phyloP scores from a whole-genome alignment of 2,329 filamentous ascomycete genomes.

The Rutstroemia sp. region DNA sequence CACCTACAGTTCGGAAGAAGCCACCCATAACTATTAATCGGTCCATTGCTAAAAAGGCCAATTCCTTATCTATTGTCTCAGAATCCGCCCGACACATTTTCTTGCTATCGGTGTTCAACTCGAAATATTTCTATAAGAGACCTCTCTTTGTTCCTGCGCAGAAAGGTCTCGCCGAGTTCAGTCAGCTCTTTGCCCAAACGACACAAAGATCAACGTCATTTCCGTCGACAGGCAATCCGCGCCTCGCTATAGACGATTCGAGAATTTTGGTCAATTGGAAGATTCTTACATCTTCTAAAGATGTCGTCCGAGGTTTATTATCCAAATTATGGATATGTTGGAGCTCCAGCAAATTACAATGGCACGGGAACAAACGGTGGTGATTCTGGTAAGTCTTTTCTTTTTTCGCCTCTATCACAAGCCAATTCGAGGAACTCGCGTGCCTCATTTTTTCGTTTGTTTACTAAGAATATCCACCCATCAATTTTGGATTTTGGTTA shows the following conservation, averaged over 20 bases:
- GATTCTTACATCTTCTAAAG: not conserved
- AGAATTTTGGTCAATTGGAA: conserved; percentile 1
- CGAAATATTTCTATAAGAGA: too few relatives aligned
- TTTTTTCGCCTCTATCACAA: not conserved
- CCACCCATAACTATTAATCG: not conserved
- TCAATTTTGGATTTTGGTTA: too few relatives aligned
- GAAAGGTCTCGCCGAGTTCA: too few relatives aligned
- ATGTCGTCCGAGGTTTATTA: conserved; percentile 12
- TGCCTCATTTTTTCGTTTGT: too few relatives aligned
- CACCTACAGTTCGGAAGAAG: too few relatives aligned
- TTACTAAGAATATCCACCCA: too few relatives aligned
- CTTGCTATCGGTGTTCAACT: too few relatives aligned
- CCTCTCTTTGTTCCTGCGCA: too few relatives aligned
- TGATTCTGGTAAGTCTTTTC: conserved; percentile 27
- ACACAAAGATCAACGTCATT: not conserved
- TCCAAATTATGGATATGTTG: conserved; percentile 45
- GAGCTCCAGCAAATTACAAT: conserved; percentile 53
- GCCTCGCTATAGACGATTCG: not conserved
- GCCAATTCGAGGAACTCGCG: too few relatives aligned
- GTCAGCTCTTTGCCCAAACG: too few relatives aligned
- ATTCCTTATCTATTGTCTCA: not conserved
- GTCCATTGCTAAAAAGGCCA: not conserved
- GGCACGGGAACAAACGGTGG: conserved; percentile 40
- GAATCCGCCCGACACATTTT: too few relatives aligned
- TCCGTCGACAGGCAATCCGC: not conserved